These are phyloP conservation scores for Petunia hybrid DNA, from an alignment of 305 asterid genomes.

Conservation along the genomic window DNA sequence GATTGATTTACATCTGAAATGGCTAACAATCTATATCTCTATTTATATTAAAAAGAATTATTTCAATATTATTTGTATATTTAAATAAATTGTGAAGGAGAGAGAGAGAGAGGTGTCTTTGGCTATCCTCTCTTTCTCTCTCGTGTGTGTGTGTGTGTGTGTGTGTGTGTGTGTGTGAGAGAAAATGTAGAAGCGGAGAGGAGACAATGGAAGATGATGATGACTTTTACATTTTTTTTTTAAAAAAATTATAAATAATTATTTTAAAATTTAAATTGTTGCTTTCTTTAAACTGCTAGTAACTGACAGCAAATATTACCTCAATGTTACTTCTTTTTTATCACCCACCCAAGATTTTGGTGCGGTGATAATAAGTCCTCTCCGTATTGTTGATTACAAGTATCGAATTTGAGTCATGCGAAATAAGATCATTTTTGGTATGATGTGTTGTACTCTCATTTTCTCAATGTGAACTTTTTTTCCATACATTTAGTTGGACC, in stretches of 20 bases:
- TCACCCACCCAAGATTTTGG: too few species aligned
- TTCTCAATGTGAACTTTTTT: too few species aligned
- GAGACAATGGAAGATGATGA: conserved; percentile 32
- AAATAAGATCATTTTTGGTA: too few species aligned
- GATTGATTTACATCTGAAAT: conserved; percentile 31
- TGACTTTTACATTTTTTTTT: conserved; percentile 25
- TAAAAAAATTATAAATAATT: neutral
- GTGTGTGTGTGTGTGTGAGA: neutral
- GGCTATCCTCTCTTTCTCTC: neutral
- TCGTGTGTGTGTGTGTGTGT: too few species aligned
- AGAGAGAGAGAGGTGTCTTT: conserved; percentile 18
- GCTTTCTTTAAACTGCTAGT: neutral
- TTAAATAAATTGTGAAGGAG: neutral
- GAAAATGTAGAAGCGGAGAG: conserved; percentile 15
- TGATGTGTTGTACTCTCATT: too few species aligned
- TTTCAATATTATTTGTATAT: neutral
- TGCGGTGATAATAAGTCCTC: too few species aligned
- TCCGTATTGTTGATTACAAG: too few species aligned
- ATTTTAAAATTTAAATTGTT: neutral
- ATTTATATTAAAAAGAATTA: neutral
- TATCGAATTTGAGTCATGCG: too few species aligned
- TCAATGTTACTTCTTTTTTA: neutral
- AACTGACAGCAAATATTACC: neutral
- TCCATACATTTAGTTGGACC: too few species aligned
- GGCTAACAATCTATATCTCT: neutral